Evolutionary conservation across 1,284 basidiomycete species (phyloP).

Genomic region (Puccinia sorghi): DNA sequence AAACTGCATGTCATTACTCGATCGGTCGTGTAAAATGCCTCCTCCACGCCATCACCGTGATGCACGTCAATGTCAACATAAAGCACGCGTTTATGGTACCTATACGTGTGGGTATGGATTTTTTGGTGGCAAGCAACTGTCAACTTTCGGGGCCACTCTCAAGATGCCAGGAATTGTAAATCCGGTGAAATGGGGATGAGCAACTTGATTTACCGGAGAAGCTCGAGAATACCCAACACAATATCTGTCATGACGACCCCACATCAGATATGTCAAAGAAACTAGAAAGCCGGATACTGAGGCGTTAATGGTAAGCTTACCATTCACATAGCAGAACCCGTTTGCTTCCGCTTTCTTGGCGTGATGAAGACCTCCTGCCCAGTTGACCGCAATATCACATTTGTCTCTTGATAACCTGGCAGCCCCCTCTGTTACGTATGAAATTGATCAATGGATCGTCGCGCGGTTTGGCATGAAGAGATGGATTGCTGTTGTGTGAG

Average conservation of each 20-base stretch:
- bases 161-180: not conserved
- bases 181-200: not conserved
- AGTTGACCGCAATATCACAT: slow-evolving; percentile 97
- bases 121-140: not conserved
- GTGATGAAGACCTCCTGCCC: slow-evolving; percentile 97
- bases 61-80: slow-evolving; percentile 99
- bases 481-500: not conserved
- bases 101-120: slow-evolving; percentile 54
- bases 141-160: not conserved
- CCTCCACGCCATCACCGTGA: slow-evolving; percentile 98
- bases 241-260: slow-evolving; percentile 68
- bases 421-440: slow-evolving; percentile 75
- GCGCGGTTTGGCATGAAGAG: not conserved
- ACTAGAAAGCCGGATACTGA: slow-evolving; percentile 50
- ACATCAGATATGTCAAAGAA: slow-evolving; percentile 34
- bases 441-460: slow-evolving; percentile 26
- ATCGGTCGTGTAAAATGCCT: slow-evolving; percentile 98
- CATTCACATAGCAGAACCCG: slow-evolving; percentile 98
- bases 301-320: slow-evolving; percentile 60
- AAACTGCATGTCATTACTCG: slow-evolving; percentile 98
- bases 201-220: slow-evolving; percentile 68
- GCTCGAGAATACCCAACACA: slow-evolving; percentile 92
- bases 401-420: slow-evolving; percentile 92
- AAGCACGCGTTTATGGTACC: slow-evolving; percentile 90
- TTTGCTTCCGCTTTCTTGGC: slow-evolving; percentile 98